Conservation (phyloP, 2,329 filamentous ascomycete genomes). For the Monilinia polystroma region DNA sequence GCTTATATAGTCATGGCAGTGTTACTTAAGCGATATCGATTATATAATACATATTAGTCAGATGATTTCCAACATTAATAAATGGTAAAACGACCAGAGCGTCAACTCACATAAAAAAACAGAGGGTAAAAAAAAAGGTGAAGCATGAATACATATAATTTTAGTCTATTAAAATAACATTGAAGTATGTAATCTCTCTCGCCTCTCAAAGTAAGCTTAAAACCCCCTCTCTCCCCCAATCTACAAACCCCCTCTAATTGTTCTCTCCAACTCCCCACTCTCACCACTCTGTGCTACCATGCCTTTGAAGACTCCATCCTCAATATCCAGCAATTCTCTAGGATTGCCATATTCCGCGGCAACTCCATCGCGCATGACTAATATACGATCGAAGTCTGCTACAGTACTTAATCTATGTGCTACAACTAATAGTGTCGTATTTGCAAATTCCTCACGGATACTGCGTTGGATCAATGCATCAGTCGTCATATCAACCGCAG, state of each 20-base stretch:
- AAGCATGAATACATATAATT: background rate
- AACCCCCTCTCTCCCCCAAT: background rate
- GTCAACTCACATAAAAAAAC: background rate
- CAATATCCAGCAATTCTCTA: slow-evolving; percentile 47
- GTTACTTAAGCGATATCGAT: no score
- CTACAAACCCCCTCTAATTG: slow-evolving; percentile 20
- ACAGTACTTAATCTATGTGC: slow-evolving; percentile 74
- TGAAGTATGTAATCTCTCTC: background rate
- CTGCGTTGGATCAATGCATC: slow-evolving; percentile 70
- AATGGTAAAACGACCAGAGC: background rate
- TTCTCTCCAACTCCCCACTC: slow-evolving; percentile 31
- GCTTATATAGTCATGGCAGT: no score
- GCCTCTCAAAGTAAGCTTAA: background rate
- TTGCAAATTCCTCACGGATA: slow-evolving; percentile 69
- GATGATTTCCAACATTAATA: no score
- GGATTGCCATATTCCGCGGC: slow-evolving; percentile 67
- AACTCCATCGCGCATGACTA: slow-evolving; percentile 68
- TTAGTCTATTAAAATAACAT: background rate
- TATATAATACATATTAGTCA: no score
- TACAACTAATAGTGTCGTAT: slow-evolving; percentile 68
- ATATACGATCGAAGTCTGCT: slow-evolving; percentile 70
- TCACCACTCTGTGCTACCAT: slow-evolving; percentile 40
- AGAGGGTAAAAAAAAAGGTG: background rate
- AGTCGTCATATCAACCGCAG: slow-evolving; percentile 72
- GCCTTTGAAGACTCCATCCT: slow-evolving; percentile 28